A percentile compares a stretch with the other conserved stretches of the same genome.
These are phyloP conservation scores for Gillenia trifoliata DNA, from an alignment of 306 rosid genomes.

Conservation along the genomic window DNA sequence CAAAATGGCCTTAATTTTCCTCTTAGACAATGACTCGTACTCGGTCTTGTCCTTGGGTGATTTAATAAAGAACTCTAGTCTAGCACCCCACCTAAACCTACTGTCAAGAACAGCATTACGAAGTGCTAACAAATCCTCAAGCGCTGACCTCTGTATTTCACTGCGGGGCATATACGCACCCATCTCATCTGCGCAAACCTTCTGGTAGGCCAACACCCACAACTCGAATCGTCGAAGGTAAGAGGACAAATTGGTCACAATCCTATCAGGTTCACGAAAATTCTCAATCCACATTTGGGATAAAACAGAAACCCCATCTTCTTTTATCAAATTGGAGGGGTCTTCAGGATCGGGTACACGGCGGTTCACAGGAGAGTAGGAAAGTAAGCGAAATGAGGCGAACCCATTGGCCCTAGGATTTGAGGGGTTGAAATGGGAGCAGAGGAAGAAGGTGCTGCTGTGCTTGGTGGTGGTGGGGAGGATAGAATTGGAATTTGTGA, in stretches of 20 bases:
- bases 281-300: conserved; percentile 80
- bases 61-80: conserved; percentile 62
- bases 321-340: conserved; percentile 60
- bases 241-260: conserved; percentile 52
- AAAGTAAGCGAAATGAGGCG: conserved; percentile 17
- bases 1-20: conserved; percentile 67
- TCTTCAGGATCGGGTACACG: conserved; percentile 56
- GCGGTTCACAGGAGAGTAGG: conserved; percentile 36
- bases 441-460: conserved; percentile 12
- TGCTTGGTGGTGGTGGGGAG: conserved; percentile 11
- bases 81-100: conserved; percentile 81
- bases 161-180: conserved; percentile 76
- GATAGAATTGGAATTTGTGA: conserved; percentile 17
- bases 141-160: conserved; percentile 46
- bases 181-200: conserved; percentile 72
- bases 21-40: conserved; percentile 62
- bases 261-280: conserved; percentile 61
- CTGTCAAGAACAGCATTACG: conserved; percentile 78
- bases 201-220: conserved; percentile 90
- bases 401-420: conserved; percentile 21
- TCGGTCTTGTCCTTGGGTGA: conserved; percentile 73
- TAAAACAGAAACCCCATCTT: conserved; percentile 65
- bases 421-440: conserved; percentile 17
- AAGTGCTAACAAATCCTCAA: conserved; percentile 71
- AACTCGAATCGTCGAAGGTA: conserved; percentile 73